These are phyloP conservation scores for Sporothrix curviconia DNA, from an alignment of 2,329 filamentous ascomycete genomes.

Conservation along the genomic window DNA sequence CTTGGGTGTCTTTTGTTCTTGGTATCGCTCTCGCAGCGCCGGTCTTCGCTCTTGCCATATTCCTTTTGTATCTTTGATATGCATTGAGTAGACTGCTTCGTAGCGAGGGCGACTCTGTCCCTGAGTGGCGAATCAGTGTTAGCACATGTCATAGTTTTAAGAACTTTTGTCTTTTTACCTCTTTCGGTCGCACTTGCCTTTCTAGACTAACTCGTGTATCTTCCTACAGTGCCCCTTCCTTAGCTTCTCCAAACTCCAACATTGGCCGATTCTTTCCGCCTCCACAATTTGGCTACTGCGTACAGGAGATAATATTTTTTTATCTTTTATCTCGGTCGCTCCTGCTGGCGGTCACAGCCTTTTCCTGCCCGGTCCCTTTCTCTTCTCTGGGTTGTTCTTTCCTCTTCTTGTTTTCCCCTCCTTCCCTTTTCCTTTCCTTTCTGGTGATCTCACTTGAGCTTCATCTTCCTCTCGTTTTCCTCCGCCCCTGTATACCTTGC, in stretches of 20 bases:
- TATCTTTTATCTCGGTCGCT: constrained; percentile 10
- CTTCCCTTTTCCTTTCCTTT: neutral
- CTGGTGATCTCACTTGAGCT: neutral
- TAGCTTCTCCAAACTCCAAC: constrained; percentile 7
- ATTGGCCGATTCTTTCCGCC: constrained; percentile 13
- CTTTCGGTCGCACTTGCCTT: too few relatives aligned
- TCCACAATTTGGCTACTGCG: neutral
- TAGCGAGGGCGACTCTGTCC: neutral
- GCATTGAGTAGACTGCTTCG: neutral
- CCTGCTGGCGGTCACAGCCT: constrained; percentile 3
- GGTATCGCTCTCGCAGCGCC: neutral
- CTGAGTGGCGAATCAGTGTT: neutral
- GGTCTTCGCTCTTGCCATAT: neutral
- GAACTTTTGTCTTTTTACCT: neutral
- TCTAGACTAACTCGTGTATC: too few relatives aligned
- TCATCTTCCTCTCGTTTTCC: neutral
- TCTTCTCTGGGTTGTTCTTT: neutral
- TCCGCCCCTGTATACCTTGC: neutral
- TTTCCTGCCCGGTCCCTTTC: too few relatives aligned
- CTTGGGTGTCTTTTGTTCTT: neutral
- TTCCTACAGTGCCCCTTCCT: neutral
- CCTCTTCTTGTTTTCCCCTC: neutral
- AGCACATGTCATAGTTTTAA: neutral
- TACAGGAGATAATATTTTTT: neutral
- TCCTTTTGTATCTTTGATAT: too few relatives aligned